Percentiles rank a stretch among this genome's conserved stretches.
phyloP scores from a whole-genome alignment of 257 asterid genomes.

The Solanum raphanifolium region DNA sequence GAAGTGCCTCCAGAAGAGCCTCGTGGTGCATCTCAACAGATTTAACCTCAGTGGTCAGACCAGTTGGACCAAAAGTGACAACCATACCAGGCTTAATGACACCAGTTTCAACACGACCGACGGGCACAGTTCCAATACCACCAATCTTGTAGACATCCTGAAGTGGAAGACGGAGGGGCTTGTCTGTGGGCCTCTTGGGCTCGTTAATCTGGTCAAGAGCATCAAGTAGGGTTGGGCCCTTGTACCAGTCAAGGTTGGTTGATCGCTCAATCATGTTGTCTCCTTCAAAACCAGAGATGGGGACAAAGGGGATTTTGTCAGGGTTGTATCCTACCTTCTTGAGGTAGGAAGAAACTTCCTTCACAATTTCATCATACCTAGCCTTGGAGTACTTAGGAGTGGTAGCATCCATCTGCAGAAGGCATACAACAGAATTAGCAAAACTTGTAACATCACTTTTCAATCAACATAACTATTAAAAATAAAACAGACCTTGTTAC shows the following conservation, averaged over 20 bases:
- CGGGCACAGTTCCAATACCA: conserved; percentile 43
- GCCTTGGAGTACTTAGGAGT: conserved; percentile 57
- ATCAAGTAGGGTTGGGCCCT: conserved; percentile 54
- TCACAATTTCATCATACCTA: conserved; percentile 48
- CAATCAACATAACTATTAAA: neutral
- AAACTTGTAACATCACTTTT: neutral
- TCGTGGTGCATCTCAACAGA: conserved; percentile 45
- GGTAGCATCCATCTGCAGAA: conserved; percentile 53
- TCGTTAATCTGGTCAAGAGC: conserved; percentile 34
- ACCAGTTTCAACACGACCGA: conserved; percentile 29
- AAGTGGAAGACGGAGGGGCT: conserved; percentile 48
- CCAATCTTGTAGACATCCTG: conserved; percentile 49
- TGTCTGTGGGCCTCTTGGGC: conserved; percentile 40
- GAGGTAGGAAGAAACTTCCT: conserved; percentile 56
- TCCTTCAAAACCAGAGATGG: conserved; percentile 58
- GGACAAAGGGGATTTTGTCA: conserved; percentile 50
- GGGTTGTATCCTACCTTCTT: conserved; percentile 72
- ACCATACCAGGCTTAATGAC: conserved; percentile 25
- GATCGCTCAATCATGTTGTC: conserved; percentile 58
- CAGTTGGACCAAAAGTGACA: conserved; percentile 21
- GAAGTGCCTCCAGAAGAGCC: conserved; percentile 32
- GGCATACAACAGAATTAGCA: neutral
- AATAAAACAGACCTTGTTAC: conserved; percentile 49
- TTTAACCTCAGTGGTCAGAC: conserved; percentile 25
- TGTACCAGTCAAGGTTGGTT: conserved; percentile 59